phyloP scores from a whole-genome alignment of 345 rosid species.

The Arabidopsis suecica region DNA sequence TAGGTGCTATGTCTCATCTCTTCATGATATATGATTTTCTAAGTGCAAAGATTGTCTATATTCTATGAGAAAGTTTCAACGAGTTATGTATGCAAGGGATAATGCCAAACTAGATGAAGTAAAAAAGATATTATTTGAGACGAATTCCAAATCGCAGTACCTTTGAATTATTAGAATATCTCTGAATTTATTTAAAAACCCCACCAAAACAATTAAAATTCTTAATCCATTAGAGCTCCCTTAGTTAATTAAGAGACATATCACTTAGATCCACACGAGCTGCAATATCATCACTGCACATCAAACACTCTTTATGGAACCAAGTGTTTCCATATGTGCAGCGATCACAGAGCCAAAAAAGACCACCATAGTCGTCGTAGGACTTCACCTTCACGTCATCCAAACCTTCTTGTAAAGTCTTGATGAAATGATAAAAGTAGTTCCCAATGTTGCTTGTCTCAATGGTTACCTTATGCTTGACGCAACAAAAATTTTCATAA shows the following conservation, averaged over 20 bases:
- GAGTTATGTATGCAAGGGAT: neutral
- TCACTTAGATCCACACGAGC: neutral
- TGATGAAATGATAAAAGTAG: conserved; percentile 21
- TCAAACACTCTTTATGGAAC: conserved; percentile 15
- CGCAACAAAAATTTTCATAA: neutral
- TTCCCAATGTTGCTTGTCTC: conserved; percentile 25
- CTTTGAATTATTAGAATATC: neutral
- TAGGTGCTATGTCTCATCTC: too few relatives aligned
- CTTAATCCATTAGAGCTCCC: neutral
- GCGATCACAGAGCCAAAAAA: conserved; percentile 32
- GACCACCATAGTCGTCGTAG: neutral
- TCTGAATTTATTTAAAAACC: neutral
- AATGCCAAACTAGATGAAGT: too few relatives aligned
- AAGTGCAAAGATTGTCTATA: too few relatives aligned
- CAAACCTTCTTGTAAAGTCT: conserved; percentile 22
- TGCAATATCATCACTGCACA: conserved; percentile 15
- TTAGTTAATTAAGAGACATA: neutral
- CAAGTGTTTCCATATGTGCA: conserved; percentile 31
- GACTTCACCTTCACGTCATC: conserved; percentile 30
- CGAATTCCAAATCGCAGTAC: too few relatives aligned
- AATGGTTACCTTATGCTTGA: neutral
- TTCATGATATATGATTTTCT: too few relatives aligned
- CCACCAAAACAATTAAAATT: neutral
- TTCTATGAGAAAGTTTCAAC: neutral
- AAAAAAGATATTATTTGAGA: too few relatives aligned